Evolutionary conservation across 208 protist genomes (phyloP).

Genomic region (Naegleria gruberi): DNA sequence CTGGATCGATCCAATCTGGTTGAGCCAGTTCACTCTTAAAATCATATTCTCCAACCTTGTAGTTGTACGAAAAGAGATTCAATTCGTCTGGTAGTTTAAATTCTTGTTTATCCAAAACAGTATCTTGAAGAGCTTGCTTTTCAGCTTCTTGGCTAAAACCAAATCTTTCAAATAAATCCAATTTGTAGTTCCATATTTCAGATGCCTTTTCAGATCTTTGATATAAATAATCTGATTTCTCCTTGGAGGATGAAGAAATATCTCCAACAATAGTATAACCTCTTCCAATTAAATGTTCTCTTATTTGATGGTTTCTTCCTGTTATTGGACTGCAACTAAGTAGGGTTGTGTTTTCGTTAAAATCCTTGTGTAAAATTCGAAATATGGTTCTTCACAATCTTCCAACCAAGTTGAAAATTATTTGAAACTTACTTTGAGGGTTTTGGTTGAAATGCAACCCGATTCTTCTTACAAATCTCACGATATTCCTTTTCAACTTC

Average conservation of each 20-base stretch:
- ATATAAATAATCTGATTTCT: background rate
- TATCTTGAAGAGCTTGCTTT: background rate
- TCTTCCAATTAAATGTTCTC: background rate
- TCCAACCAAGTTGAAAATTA: background rate
- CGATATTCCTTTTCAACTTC: background rate
- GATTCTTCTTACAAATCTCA: background rate
- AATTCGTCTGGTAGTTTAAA: background rate
- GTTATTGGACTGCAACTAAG: background rate
- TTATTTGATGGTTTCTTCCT: background rate
- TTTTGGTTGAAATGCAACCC: background rate
- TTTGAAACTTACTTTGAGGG: background rate
- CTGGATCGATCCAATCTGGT: too few species aligned
- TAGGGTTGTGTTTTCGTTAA: background rate
- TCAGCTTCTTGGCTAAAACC: background rate
- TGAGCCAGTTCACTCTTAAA: background rate
- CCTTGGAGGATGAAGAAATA: background rate
- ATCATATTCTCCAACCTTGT: background rate
- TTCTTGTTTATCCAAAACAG: background rate
- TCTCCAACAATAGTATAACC: background rate
- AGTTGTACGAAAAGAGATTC: background rate
- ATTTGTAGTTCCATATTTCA: background rate
- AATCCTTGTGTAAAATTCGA: background rate
- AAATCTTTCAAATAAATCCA: background rate
- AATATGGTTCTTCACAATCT: background rate
- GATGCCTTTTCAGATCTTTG: background rate